phyloP scores from a whole-genome alignment of 2,329 filamentous ascomycete genomes.

The Clarireedia homoeocarpa region DNA sequence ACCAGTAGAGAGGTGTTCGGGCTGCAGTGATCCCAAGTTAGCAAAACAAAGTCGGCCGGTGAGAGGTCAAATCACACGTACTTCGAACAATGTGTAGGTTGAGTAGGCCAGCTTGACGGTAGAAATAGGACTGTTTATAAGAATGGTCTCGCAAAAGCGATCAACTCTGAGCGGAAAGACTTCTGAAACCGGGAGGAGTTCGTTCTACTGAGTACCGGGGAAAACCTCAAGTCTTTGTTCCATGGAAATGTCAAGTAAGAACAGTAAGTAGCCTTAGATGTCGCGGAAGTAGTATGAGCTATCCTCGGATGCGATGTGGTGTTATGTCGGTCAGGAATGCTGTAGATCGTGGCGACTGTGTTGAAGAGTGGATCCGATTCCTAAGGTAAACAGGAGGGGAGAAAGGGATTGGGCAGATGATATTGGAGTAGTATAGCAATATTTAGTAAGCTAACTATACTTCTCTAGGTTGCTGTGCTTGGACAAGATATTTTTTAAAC shows the following conservation, averaged over 20 bases:
- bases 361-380: neutral
- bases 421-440: neutral
- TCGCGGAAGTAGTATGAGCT: too few relatives aligned
- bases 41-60: slow-evolving; percentile 5
- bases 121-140: slow-evolving; percentile 4
- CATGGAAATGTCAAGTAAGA: slow-evolving; percentile 10
- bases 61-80: slow-evolving; percentile 16
- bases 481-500: too few relatives aligned
- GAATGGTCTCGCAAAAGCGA: neutral
- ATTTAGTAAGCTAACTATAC: neutral
- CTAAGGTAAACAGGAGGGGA: neutral
- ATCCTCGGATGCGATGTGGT: too few relatives aligned
- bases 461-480: neutral
- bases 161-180: neutral
- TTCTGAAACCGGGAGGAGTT: neutral
- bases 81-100: slow-evolving; percentile 28
- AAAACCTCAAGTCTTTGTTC: slow-evolving; percentile 1
- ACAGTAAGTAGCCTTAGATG: too few relatives aligned
- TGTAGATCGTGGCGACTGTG: neutral
- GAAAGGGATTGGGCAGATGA: slow-evolving; percentile 2
- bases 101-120: slow-evolving; percentile 31
- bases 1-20: slow-evolving; percentile 22
- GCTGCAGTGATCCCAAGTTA: slow-evolving; percentile 20
- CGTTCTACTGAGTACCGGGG: neutral
- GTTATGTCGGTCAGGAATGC: neutral